Conservation (phyloP, 176 grass and related monocot species). For the Cenchrus americanus region DNA sequence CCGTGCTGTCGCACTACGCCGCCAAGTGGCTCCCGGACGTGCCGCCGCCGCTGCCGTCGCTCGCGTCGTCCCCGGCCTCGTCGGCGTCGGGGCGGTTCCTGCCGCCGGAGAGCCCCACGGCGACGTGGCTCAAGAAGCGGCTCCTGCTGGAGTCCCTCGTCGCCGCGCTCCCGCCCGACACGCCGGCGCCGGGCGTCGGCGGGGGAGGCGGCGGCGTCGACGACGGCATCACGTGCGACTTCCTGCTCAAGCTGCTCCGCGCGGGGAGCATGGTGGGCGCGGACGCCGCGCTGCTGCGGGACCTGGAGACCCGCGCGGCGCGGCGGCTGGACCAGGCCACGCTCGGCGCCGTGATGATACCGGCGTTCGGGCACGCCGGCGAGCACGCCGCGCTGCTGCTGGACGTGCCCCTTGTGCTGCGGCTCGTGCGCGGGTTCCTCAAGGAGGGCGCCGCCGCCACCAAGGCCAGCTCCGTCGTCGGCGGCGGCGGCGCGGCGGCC, state of each 20-base stretch:
- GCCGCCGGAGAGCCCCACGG: conserved; percentile 77
- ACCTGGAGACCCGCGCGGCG: conserved; percentile 80
- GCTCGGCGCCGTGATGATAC: conserved; percentile 88
- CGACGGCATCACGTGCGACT: conserved; percentile 80
- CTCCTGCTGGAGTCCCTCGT: conserved; percentile 90
- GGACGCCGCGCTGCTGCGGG: conserved; percentile 58
- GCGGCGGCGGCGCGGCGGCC: conserved; percentile 49
- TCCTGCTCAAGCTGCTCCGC: conserved; percentile 76
- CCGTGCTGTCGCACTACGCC: conserved; percentile 86
- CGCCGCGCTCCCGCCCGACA: conserved; percentile 67
- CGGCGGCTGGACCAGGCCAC: conserved; percentile 74
- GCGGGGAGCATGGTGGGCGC: conserved; percentile 88
- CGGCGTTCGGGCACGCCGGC: conserved; percentile 65
- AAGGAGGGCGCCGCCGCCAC: conserved; percentile 28
- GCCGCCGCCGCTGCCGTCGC: conserved; percentile 28
- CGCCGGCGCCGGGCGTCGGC: background rate
- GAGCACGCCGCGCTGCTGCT: conserved; percentile 47
- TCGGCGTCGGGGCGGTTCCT: conserved; percentile 56
- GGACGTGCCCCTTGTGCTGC: conserved; percentile 77
- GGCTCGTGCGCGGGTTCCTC: conserved; percentile 72
- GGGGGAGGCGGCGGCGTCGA: background rate
- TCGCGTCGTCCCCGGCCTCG: conserved; percentile 41
- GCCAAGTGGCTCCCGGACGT: conserved; percentile 92
- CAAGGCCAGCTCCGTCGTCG: conserved; percentile 32
- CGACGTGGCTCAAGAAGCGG: conserved; percentile 82